Conservation (phyloP, 352 stramenopile genomes). For the Pseudoperonospora humuli region DNA sequence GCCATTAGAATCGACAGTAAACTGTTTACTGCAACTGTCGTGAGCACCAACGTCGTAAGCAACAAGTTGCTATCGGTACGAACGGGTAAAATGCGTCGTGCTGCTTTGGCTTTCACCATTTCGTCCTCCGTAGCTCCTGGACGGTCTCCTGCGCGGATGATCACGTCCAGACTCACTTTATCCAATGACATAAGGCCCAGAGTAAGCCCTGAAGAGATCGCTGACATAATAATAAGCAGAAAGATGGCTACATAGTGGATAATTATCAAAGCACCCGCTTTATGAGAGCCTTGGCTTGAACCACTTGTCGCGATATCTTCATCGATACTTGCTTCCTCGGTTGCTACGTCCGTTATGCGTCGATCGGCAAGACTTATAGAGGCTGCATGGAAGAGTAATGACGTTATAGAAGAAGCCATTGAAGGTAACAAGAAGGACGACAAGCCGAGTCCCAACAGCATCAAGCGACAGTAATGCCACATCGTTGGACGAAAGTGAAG, state of each 20-base stretch:
- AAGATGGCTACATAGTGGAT: constrained; percentile 45
- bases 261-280: constrained; percentile 18
- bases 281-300: neutral
- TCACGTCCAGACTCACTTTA: constrained; percentile 94
- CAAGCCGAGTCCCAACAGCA: neutral
- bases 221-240: constrained; percentile 78
- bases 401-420: constrained; percentile 11
- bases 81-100: constrained; percentile 78
- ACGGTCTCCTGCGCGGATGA: constrained; percentile 87
- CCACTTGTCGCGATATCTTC: neutral
- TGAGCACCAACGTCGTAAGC: constrained; percentile 95
- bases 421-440: neutral
- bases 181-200: constrained; percentile 96
- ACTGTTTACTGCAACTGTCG: constrained; percentile 96
- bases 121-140: constrained; percentile 53
- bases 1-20: constrained; percentile 96
- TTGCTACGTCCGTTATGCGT: constrained; percentile 5
- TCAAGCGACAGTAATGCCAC: constrained; percentile 3
- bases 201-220: constrained; percentile 92
- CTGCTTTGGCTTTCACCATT: constrained; percentile 37
- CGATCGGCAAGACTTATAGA: constrained; percentile 8
- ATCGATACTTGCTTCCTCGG: neutral
- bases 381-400: constrained; percentile 16
- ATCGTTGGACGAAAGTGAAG: constrained; percentile 4
- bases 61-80: constrained; percentile 93